Evolutionary conservation across 148 eudicot genomes (phyloP), one percentile per base, ranked within the genome.

Genomic region (Cornus kousa): DNA sequence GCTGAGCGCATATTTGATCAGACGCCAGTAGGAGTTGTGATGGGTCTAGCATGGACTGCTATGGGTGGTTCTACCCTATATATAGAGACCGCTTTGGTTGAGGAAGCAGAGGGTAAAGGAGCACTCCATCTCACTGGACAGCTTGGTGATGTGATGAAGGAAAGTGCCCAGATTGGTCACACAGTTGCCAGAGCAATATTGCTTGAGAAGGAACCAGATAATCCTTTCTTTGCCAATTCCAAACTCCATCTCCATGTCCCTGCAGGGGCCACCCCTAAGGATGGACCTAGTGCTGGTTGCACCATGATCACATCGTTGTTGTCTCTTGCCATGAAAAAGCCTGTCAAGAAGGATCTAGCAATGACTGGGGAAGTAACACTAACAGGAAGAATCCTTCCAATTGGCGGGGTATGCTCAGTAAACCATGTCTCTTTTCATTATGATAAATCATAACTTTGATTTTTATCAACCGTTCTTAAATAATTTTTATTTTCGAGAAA

Each of bases 11-110:
- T 96, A 79, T 94, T 94, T 71, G 99, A 94, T 59, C 85, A 79
- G 71, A 92, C 99, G 64, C 99, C 99, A 53, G 71, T 80, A 48
- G 99, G 99, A 76, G 98, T 96, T 67, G 99, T 96, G 57, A 94
- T 93, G 99, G 99, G 99, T 86, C 94, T 96, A 71, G 99, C 99
- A 64, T 96, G 99, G 99, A 96, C 99, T 32, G 87, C 99, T 37
- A 94, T 94, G 99, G 99, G 99, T 75, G 99, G 99, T 19, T 94
- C 99, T 31, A 96, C 99, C 7, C 94, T 96, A 22, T 96, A 96
- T 82, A 88, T 96, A 60, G 99, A 96, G 81, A 96, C 99, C 20
- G 83, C 88, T 72, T 87, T 70, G 70, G 81, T 94, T 24, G 98
- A 96, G 86, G 87, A 88, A 80, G 97, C 91, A 60, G 98, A 94